Evolutionary conservation across 257 asterid genomes (phyloP).

Genomic region (Ilex aquifolium): DNA sequence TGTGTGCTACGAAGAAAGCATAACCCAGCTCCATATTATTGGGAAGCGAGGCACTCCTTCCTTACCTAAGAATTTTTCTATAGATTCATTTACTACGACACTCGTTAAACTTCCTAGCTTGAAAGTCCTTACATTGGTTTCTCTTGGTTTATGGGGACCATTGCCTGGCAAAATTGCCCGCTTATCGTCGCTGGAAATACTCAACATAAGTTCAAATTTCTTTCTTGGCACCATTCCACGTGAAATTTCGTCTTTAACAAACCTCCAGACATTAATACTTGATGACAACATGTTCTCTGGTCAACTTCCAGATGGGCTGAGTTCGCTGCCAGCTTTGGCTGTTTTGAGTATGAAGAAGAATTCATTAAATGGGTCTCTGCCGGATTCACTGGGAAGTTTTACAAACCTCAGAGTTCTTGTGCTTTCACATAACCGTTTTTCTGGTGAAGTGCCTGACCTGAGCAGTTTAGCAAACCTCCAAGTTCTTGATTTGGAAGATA

Average conservation of each 20-base stretch:
- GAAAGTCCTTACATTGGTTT: conserved; percentile 75
- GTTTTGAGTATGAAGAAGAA: conserved; percentile 65
- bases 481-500: conserved; percentile 57
- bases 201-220: conserved; percentile 77
- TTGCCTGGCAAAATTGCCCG: conserved; percentile 45
- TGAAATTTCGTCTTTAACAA: conserved; percentile 33
- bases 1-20: conserved; percentile 61
- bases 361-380: conserved; percentile 49
- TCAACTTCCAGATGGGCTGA: conserved; percentile 40
- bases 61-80: conserved; percentile 58
- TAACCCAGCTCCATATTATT: conserved; percentile 77
- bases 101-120: conserved; percentile 50
- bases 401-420: conserved; percentile 56
- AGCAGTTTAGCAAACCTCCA: conserved; percentile 59
- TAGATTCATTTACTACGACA: conserved; percentile 49
- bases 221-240: conserved; percentile 47
- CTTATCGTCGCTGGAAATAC: conserved; percentile 62
- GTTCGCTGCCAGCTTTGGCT: conserved; percentile 49
- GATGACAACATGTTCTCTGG: conserved; percentile 67
- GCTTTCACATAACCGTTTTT: conserved; percentile 60
- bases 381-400: conserved; percentile 44
- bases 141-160: conserved; percentile 80
- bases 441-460: conserved; percentile 75
- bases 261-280: conserved; percentile 61
- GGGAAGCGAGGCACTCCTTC: conserved; percentile 33